These are phyloP conservation scores for Fusarium longipes DNA, from an alignment of 2,329 filamentous ascomycete genomes.

Conservation along the genomic window DNA sequence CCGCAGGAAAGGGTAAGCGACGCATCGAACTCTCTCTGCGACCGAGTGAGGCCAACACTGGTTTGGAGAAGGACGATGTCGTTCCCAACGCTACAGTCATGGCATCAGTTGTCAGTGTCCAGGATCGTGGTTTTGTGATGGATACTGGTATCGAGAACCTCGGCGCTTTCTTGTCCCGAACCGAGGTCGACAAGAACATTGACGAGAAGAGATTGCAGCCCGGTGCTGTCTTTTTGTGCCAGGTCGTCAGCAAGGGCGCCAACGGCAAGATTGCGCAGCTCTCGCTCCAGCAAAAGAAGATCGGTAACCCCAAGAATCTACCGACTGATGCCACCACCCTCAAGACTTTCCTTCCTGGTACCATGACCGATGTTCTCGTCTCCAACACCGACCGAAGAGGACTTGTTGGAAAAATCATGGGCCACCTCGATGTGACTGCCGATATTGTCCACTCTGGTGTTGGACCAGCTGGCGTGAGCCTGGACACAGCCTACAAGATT, in stretches of 20 bases:
- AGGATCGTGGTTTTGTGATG: constrained; percentile 96
- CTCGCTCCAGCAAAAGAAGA: constrained; percentile 76
- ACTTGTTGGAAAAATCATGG: constrained; percentile 91
- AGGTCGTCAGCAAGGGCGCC: constrained; percentile 78
- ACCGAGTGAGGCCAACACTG: constrained; percentile 81
- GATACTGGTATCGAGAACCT: constrained; percentile 81
- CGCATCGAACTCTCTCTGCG: constrained; percentile 89
- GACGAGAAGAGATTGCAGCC: constrained; percentile 78
- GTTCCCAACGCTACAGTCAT: constrained; percentile 83
- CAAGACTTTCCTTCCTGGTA: constrained; percentile 90
- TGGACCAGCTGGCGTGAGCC: constrained; percentile 73
- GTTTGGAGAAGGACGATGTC: constrained; percentile 77
- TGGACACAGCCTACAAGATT: constrained; percentile 82
- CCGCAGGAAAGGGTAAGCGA: constrained; percentile 73
- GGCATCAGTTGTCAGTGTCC: constrained; percentile 89
- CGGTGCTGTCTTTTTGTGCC: constrained; percentile 85
- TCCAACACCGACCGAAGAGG: constrained; percentile 79
- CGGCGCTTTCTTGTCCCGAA: constrained; percentile 86
- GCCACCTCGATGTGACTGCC: constrained; percentile 88
- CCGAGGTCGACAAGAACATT: constrained; percentile 77
- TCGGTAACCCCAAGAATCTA: constrained; percentile 73
- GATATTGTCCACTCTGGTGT: constrained; percentile 90
- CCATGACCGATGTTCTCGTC: constrained; percentile 86
- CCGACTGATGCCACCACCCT: constrained; percentile 85
- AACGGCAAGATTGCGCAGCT: constrained; percentile 89